Base-by-base conservation (phyloP, 1,139 yeast species). In the Cylindricascospora bacillispora region DNA sequence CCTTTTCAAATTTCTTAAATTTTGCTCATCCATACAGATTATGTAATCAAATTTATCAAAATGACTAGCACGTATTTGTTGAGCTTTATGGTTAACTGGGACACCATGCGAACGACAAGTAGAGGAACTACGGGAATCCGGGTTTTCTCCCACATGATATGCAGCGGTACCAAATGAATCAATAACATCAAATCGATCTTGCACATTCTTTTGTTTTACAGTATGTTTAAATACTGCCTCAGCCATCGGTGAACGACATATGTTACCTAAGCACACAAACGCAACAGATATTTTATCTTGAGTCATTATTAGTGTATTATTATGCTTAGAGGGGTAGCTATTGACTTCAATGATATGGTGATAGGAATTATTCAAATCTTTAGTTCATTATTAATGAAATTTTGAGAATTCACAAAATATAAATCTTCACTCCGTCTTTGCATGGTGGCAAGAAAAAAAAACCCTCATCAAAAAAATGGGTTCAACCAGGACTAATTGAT, bases 181-280 rank as follows among this genome's bases (percentile, higher is more conserved):
- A 21, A 83, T 77, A 10, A 49, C 44, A 1, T 60, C 55, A 41
- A 86, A 66, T 23, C 40, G 39, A 20, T 54, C 52, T 10, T 40
- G 37, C n/a, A 61, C 40, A 24, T 65, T 63, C 0, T 73, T 48
- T 33, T 65, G 50, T 27, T 70, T 53, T 3, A 82, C 93, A 16
- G 63, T 62, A 37, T 81, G 73, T 31, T 62, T 63, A 58, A 85
- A 83, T 1, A 85, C 80, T 0, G 95, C 95, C 53, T 86, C 97
- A 0, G 98, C 97, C 97, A 86, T 86, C 7, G 97, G 95, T 1
- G 95, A 85, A 32, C 97, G 89, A 50, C 98, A 86, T 26, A 85
- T 83, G 56, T 86, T 86, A 3, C 97, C 97, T 13, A 85, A 63
- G 50, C 97, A 86, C 2, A 85, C 92, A 52, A 86, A 86, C 1